Percentiles rank a stretch among this genome's conserved stretches.
phyloP scores from a whole-genome alignment of 306 rosid genomes.

The Crataegus laevigata region DNA sequence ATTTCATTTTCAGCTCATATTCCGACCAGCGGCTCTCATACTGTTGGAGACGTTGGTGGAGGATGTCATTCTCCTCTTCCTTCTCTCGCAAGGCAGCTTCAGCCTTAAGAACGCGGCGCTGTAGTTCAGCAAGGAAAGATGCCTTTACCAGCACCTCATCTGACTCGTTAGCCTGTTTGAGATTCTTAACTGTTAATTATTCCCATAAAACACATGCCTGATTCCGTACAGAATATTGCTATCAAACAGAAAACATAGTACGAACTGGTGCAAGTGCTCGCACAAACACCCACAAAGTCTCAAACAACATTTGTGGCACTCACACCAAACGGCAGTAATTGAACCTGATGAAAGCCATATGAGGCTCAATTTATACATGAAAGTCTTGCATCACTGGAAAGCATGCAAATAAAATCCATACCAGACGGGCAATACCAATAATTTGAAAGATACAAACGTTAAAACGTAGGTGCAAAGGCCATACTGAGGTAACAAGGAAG shows the following conservation, averaged over 20 bases:
- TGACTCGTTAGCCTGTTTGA: slow-evolving; percentile 55
- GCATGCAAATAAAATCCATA: neutral
- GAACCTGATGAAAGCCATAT: neutral
- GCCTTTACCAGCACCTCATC: slow-evolving; percentile 92
- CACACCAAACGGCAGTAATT: neutral
- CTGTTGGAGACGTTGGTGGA: slow-evolving; percentile 91
- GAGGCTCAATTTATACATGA: neutral
- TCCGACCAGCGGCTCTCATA: slow-evolving; percentile 96
- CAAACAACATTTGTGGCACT: neutral
- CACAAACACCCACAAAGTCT: neutral
- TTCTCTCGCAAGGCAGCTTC: slow-evolving; percentile 91
- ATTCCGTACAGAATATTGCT: neutral
- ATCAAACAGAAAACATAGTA: neutral
- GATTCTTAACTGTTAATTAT: slow-evolving; percentile 8
- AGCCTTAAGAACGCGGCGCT: slow-evolving; percentile 89
- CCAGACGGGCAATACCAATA: neutral
- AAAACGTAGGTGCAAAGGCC: neutral
- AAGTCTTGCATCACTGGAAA: neutral
- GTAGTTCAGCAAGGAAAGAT: slow-evolving; percentile 86
- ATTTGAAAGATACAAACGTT: neutral
- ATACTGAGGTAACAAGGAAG: slow-evolving; percentile 12
- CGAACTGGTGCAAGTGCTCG: neutral
- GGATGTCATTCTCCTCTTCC: slow-evolving; percentile 98
- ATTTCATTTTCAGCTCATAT: slow-evolving; percentile 90
- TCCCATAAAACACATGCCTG: neutral